phyloP scores from a whole-genome alignment of 352 stramenopile genomes.

The Globisporangium yorkense region DNA sequence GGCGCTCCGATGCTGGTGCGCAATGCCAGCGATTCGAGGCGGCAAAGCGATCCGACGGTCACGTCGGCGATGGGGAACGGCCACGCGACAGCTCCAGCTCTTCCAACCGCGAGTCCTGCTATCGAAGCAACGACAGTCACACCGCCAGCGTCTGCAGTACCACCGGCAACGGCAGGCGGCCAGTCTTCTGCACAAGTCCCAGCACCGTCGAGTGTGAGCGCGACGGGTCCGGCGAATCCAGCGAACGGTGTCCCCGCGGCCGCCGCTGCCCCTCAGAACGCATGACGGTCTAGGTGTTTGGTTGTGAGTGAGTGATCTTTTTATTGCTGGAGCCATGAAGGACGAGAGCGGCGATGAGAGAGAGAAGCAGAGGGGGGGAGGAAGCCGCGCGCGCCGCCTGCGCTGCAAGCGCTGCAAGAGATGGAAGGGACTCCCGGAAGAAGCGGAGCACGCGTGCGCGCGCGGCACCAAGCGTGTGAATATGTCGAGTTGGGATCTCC shows the following conservation, averaged over 20 bases:
- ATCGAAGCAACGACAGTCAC: background rate
- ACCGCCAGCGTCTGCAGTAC: too few relatives aligned
- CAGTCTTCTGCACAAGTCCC: too few relatives aligned
- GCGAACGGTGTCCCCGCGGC: background rate
- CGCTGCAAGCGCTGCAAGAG: background rate
- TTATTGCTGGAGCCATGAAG: slow-evolving; percentile 14
- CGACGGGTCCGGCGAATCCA: background rate
- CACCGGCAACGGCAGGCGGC: too few relatives aligned
- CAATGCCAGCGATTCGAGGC: background rate
- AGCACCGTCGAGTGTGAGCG: background rate
- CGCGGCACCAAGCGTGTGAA: slow-evolving; percentile 12
- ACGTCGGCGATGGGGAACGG: background rate
- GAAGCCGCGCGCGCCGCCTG: background rate
- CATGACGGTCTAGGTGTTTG: slow-evolving; percentile 13
- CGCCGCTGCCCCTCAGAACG: slow-evolving; percentile 1
- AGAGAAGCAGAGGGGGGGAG: background rate
- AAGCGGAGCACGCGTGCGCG: background rate
- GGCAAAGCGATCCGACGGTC: background rate
- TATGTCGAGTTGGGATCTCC: slow-evolving; percentile 8
- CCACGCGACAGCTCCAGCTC: background rate
- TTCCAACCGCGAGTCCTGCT: background rate
- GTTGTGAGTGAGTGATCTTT: slow-evolving; percentile 17
- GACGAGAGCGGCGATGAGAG: slow-evolving; percentile 3
- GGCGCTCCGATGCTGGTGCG: background rate
- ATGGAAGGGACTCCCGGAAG: background rate